Evolutionary conservation across 192 early-diverging fungal species (phyloP).

Genomic region (Pecoramyces ruminantium): DNA sequence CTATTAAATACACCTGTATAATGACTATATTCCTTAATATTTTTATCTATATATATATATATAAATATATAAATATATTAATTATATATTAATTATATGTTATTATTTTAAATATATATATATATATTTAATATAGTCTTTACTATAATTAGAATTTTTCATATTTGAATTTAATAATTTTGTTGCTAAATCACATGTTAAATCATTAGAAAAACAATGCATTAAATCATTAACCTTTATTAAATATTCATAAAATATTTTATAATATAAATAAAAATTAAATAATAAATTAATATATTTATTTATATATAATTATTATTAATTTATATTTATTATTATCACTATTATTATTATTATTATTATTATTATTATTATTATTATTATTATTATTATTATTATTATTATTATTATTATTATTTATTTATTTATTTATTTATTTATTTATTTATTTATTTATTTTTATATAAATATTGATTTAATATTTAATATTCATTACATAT

Average conservation of each 20-base stretch:
- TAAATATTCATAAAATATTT: conserved; percentile 1
- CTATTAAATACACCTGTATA: neutral
- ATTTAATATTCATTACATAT: too few relatives aligned
- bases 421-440: conserved; percentile 3
- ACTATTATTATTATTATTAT: conserved; percentile 11
- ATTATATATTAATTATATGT: too few relatives aligned
- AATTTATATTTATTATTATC: neutral
- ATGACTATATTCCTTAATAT: neutral
- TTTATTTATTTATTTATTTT: too few relatives aligned
- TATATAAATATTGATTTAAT: too few relatives aligned
- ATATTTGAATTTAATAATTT: neutral
- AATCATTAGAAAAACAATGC: neutral
- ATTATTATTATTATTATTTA: conserved; percentile 12
- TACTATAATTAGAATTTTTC: too few relatives aligned
- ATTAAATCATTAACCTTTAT: neutral
- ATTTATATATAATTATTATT: too few relatives aligned
- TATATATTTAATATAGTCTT: neutral
- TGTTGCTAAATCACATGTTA: neutral
- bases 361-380: conserved; percentile 19
- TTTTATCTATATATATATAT: too few relatives aligned
- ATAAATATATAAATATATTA: too few relatives aligned
- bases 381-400: too few relatives aligned
- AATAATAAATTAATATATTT: too few relatives aligned
- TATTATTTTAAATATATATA: too few relatives aligned
- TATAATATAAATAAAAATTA: too few relatives aligned